These are phyloP conservation scores for Malassezia yamatoensis DNA, from an alignment of 1,284 basidiomycete genomes.

Conservation along the genomic window DNA sequence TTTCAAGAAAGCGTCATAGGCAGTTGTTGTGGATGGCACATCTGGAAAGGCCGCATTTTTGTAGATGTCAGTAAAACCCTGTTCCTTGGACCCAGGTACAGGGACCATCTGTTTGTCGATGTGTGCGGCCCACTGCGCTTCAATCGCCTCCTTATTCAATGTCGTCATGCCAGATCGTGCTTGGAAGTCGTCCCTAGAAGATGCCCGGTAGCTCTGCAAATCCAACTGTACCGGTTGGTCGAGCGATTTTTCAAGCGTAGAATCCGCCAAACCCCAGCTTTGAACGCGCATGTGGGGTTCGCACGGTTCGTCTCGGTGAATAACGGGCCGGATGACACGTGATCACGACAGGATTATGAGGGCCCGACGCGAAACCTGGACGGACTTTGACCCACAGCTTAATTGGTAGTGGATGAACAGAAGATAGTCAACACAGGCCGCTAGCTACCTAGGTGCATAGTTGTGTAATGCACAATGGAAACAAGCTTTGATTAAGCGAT, in stretches of 20 bases:
- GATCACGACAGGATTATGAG: not conserved
- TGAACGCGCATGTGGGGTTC: not conserved
- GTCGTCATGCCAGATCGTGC: not conserved
- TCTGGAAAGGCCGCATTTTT: constrained; percentile 34
- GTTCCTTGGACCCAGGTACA: constrained; percentile 27
- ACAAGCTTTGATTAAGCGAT: too few relatives aligned
- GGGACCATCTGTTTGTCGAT: constrained; percentile 38
- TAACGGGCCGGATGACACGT: not conserved
- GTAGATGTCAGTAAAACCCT: constrained; percentile 39
- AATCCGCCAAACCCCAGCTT: not conserved
- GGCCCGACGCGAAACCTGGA: too few relatives aligned
- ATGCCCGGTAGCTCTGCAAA: too few relatives aligned
- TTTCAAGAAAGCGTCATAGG: constrained; percentile 32
- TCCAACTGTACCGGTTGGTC: too few relatives aligned
- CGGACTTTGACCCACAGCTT: too few relatives aligned
- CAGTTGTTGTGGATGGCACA: constrained; percentile 17
- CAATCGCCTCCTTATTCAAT: constrained; percentile 4
- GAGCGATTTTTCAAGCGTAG: not conserved
- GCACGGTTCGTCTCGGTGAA: not conserved
- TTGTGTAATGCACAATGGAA: too few relatives aligned
- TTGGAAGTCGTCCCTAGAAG: not conserved
- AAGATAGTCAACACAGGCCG: too few relatives aligned
- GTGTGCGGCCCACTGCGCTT: constrained; percentile 16
- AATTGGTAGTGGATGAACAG: too few relatives aligned
- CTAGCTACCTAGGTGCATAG: too few relatives aligned